These are phyloP conservation scores for Trichoderma orchidacearum DNA, from an alignment of 495 filamentous ascomycete genomes.

Conservation along the genomic window DNA sequence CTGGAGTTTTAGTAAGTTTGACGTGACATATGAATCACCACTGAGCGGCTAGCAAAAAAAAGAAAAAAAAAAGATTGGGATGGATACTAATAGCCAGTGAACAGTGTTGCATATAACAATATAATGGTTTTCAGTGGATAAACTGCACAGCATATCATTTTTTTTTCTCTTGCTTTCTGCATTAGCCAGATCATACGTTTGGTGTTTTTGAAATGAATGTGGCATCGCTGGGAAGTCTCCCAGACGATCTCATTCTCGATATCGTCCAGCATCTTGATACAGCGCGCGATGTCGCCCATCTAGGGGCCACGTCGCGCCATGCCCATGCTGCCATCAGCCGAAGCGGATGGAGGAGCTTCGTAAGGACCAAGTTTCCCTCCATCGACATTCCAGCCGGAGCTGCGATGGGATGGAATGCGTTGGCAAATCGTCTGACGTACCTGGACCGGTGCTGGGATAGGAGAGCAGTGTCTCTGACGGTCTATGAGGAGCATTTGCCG, in stretches of 20 bases:
- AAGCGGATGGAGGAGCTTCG: slow-evolving; percentile 30
- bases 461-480: slow-evolving; percentile 1
- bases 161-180: background rate
- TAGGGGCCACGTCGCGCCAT: slow-evolving; percentile 16
- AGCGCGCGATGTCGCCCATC: slow-evolving; percentile 19
- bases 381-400: slow-evolving; percentile 11
- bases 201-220: slow-evolving; percentile 17
- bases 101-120: background rate
- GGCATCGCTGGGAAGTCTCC: slow-evolving; percentile 11
- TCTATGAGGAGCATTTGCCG: background rate
- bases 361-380: slow-evolving; percentile 21
- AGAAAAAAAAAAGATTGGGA: background rate
- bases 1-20: background rate
- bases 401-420: slow-evolving; percentile 15
- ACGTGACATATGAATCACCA: background rate
- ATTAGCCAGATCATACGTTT: background rate
- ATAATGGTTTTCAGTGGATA: background rate
- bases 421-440: slow-evolving; percentile 23
- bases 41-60: background rate
- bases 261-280: slow-evolving; percentile 22
- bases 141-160: background rate
- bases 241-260: slow-evolving; percentile 24
- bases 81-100: background rate
- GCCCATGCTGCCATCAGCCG: slow-evolving; percentile 13
- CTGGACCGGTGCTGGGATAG: slow-evolving; percentile 31